Percentiles rank a stretch among this genome's conserved stretches.
Evolutionary conservation across 768 basidiomycete genomes (phyloP).

Genomic region (Russula earlei): DNA sequence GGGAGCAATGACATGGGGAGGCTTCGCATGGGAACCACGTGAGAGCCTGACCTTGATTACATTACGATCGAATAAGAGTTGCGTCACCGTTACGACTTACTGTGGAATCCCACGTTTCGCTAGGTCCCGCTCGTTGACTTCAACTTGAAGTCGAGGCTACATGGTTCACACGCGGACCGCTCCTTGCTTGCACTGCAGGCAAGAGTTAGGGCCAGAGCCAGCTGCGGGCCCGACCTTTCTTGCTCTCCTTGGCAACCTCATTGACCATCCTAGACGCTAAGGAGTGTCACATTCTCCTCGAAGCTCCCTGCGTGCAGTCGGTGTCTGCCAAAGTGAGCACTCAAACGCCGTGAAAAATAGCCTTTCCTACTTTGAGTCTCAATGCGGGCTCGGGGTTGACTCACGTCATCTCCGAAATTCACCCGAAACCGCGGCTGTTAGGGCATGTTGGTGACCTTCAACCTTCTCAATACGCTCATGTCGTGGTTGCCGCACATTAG

Average conservation of each 20-base stretch:
- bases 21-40: neutral
- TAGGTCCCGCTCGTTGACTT: neutral
- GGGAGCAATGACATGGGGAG: neutral
- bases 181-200: neutral
- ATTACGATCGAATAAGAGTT: neutral
- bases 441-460: neutral
- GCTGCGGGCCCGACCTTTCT: neutral
- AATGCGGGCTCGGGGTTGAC: neutral
- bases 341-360: neutral
- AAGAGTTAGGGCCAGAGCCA: neutral
- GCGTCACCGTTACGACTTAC: neutral
- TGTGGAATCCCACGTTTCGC: neutral
- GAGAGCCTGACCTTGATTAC: conserved; percentile 1
- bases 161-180: neutral
- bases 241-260: conserved; percentile 1
- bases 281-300: neutral
- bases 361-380: neutral
- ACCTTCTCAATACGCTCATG: neutral
- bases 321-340: neutral
- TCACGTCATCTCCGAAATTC: neutral
- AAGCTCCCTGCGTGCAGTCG: neutral
- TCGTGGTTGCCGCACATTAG: neutral
- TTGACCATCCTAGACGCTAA: neutral
- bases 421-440: conserved; percentile 4
- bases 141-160: neutral